phyloP scores from a whole-genome alignment of 192 early-diverging fungal genomes.

The Backusella mclennaniae region DNA sequence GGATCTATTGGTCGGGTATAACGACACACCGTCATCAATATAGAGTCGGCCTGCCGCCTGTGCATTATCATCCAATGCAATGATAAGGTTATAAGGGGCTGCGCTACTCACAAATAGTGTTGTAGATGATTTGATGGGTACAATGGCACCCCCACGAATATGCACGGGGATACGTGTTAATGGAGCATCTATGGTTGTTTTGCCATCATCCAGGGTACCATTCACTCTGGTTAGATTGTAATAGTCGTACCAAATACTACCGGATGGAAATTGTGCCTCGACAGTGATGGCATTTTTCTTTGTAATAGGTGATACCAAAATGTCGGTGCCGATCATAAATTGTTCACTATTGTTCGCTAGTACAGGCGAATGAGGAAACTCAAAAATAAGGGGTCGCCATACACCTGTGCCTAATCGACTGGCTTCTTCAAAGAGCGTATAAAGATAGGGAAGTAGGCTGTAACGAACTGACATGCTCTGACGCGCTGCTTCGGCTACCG shows the following conservation, averaged over 20 bases:
- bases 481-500: conserved; percentile 52
- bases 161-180: conserved; percentile 59
- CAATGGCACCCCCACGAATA: conserved; percentile 56
- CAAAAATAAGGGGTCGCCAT: conserved; percentile 54
- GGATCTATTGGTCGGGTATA: conserved; percentile 24
- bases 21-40: conserved; percentile 59
- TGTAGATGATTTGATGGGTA: conserved; percentile 48
- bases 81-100: conserved; percentile 44
- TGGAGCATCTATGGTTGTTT: conserved; percentile 39
- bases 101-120: conserved; percentile 42
- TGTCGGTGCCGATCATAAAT: conserved; percentile 55
- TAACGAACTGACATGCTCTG: conserved; percentile 56
- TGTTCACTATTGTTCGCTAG: conserved; percentile 50
- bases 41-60: conserved; percentile 52
- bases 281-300: conserved; percentile 46
- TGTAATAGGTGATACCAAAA: conserved; percentile 61
- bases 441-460: conserved; percentile 58
- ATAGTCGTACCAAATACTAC: conserved; percentile 66
- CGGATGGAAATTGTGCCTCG: conserved; percentile 58
- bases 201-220: conserved; percentile 5
- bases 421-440: conserved; percentile 53
- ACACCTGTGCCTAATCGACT: conserved; percentile 50
- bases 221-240: conserved; percentile 33
- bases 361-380: conserved; percentile 36
- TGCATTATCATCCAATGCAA: conserved; percentile 51